Base-by-base conservation (phyloP, 2,329 filamentous ascomycete genomes). In the Tolypocladium pustulatum region DNA sequence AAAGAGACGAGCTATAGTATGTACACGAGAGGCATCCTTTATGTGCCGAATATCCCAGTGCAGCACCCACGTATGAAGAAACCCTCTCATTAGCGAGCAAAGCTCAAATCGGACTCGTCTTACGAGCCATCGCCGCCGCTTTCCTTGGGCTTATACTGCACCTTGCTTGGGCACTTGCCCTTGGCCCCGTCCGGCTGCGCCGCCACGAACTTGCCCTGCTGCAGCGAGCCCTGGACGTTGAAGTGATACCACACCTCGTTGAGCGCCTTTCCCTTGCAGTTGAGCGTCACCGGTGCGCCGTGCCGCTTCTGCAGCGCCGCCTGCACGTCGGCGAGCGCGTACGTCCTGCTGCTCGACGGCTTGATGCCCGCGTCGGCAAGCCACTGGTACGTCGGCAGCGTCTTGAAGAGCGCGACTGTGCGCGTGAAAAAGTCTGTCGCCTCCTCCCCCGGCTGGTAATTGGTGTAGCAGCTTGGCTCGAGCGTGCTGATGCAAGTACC, bases 401-500 rank as follows among this genome's bases (percentile, higher is more conserved):
- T 74, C 70, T 87, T 81, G 77, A 88, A 91, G 5, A 90, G 69
- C 43, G 79, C 76, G 6, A 89, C 84, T 6, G 85, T 78, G 59
- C 79, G 81, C 64, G 84, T 76, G 72, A 90, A 90, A 73, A 82
- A 91, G 68, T 88, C 86, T 15, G 83, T 79, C 0, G 86, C 84
- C 67, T 90, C 88, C 63, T 88, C 78, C 27, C 81, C 81, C 0
- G 80, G 71, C 58, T 77, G 71, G 69, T 89, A 87, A 65, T 75
- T 68, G 4, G 73, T 72, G 73, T 90, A 91, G 76, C 88, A 91
- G 22, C 73, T 71, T 0, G 87, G 81, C 54, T 85, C 77, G 12
- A 91, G 77, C 0, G 88, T 91, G 65, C 78, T 84, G 63, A 90
- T 82, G 72, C 88, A 90, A 20, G 78, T 80, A 60, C 88, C 88